Base-by-base conservation (phyloP, 2,329 filamentous ascomycete species). In the Colletotrichum liaoningense region DNA sequence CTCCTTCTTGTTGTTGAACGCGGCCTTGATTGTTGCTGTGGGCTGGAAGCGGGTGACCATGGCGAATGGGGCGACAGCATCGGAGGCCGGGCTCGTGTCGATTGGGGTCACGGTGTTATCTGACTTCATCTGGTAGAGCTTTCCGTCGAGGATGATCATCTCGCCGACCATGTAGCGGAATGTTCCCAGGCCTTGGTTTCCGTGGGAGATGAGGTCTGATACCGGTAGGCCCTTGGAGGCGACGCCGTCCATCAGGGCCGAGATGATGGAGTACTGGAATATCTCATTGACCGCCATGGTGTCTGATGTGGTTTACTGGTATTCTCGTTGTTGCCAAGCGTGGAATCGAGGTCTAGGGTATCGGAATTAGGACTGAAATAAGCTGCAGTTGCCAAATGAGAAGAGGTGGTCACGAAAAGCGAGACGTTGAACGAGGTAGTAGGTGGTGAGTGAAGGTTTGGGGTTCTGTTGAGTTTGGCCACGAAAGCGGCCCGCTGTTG, bases 141-240 rank as follows among this genome's bases (percentile, higher is more conserved):
- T 58, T 26, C 80, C 79, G 67, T 82, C 79, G 24, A 82, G 71
- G 14, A 83, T 69, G 59, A 83, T 81, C 79, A 83, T 81, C 75
- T 83, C 81, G 75, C 81, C 81, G 22, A 67, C 73, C 78, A 83
- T 81, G 77, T 78, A 60, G 22, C 76, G 76, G 69, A 82, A 83
- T 2, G 81, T 83, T 57, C 81, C 81, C 0, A 83, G 77, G 24
- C 81, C 81, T 73, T 81, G 80, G 76, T 82, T 75, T 67, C 81
- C 81, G 67, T 82, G 78, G 5, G 64, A 63, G 60, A 83, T 75
- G 26, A 83, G 74, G 9, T 64, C 65, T 0, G 79, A 74, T 55
- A 82, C 73, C 9, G 80, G 79, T 11, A 78, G 76, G 71, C 81
- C 81, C 16, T 78, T 75, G 26, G 78, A 77, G 63, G 81, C 80